These are phyloP conservation scores for Leptosphaerulina australis DNA, from an alignment of 2,329 filamentous ascomycete genomes.

Conservation along the genomic window DNA sequence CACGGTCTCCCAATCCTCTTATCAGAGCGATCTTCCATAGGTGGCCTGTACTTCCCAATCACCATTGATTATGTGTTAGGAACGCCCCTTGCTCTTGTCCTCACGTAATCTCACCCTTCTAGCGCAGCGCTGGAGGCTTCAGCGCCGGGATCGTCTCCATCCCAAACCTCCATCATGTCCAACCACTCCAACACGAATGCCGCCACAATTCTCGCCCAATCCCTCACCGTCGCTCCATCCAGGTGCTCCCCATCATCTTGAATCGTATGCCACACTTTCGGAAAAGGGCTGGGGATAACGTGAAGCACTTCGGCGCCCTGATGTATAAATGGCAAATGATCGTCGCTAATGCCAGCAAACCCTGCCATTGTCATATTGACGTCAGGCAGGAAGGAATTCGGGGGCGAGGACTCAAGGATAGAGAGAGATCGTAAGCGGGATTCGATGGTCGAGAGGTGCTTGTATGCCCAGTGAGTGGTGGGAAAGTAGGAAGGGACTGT, in stretches of 20 bases:
- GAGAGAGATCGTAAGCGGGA: slow-evolving; percentile 70
- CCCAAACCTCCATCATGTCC: slow-evolving; percentile 68
- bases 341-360: slow-evolving; percentile 70
- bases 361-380: slow-evolving; percentile 32
- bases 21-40: no score
- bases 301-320: slow-evolving; percentile 89
- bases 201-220: slow-evolving; percentile 85
- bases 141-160: slow-evolving; percentile 29
- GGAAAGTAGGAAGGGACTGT: slow-evolving; percentile 83
- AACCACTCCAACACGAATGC: slow-evolving; percentile 92
- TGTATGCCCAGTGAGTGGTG: slow-evolving; percentile 93
- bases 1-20: no score
- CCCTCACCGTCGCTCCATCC: slow-evolving; percentile 77
- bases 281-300: slow-evolving; percentile 84
- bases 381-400: slow-evolving; percentile 58
- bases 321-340: slow-evolving; percentile 88
- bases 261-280: slow-evolving; percentile 83
- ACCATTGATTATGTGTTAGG: no score
- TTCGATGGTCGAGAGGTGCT: slow-evolving; percentile 75
- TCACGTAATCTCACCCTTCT: no score
- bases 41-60: no score
- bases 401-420: slow-evolving; percentile 66
- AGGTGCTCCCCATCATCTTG: slow-evolving; percentile 84
- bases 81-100: no score
- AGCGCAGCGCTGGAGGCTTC: no score